These are phyloP conservation scores for Uronychia binucleata DNA, from an alignment of 73 alveolate genomes.

Conservation along the genomic window DNA sequence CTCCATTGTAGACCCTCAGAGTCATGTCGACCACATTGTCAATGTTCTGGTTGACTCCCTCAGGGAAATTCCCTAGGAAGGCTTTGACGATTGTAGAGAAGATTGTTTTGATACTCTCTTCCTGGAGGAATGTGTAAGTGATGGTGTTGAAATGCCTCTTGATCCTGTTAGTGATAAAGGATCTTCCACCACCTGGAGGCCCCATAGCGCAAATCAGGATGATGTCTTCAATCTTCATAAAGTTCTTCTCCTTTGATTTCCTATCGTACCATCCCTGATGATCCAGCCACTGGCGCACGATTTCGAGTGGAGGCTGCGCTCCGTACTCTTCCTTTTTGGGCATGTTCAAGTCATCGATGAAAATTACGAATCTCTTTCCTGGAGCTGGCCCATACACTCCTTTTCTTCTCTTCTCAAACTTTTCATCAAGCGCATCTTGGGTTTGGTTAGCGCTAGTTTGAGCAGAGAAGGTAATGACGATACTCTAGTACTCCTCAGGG, in stretches of 20 bases:
- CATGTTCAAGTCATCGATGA: constrained; percentile 98
- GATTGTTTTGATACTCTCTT: constrained; percentile 50
- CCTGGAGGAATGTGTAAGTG: constrained; percentile 85
- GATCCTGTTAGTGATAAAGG: constrained; percentile 95
- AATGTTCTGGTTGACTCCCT: constrained; percentile 27
- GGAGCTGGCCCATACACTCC: constrained; percentile 96
- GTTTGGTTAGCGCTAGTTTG: constrained; percentile 91
- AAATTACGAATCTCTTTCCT: constrained; percentile 91
- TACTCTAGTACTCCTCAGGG: constrained; percentile 84
- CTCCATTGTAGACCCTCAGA: constrained; percentile 43
- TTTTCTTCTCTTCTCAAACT: constrained; percentile 92
- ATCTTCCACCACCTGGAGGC: constrained; percentile 99
- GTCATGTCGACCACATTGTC: constrained; percentile 43
- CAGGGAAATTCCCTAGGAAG: constrained; percentile 41
- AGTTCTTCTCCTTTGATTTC: constrained; percentile 70
- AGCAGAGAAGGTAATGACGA: constrained; percentile 89
- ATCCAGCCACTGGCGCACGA: constrained; percentile 95
- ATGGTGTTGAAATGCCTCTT: constrained; percentile 96
- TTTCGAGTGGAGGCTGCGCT: constrained; percentile 98
- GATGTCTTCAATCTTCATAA: constrained; percentile 95
- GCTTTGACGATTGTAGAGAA: constrained; percentile 57
- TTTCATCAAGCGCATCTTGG: constrained; percentile 84
- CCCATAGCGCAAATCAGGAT: constrained; percentile 99
- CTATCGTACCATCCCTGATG: constrained; percentile 96
- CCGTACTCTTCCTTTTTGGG: constrained; percentile 97